phyloP scores from a whole-genome alignment of 2,329 filamentous ascomycete species.

The Ophiostoma triangulosporum region DNA sequence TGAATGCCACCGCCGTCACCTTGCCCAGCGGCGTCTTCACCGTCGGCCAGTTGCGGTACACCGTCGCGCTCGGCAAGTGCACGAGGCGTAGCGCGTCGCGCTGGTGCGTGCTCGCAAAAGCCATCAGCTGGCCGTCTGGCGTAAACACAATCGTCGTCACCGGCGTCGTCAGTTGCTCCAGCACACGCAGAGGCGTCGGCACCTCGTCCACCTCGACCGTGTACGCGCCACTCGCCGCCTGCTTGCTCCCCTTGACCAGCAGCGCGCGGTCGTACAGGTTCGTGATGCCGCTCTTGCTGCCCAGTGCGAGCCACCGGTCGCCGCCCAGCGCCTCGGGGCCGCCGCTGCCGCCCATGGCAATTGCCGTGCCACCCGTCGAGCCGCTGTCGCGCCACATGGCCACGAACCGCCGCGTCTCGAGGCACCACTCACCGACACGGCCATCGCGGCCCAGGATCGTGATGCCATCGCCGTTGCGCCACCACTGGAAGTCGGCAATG shows the following conservation, averaged over 20 bases:
- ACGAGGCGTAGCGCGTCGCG: conserved; percentile 76
- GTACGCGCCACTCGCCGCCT: conserved; percentile 16
- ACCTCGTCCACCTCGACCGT: conserved; percentile 42
- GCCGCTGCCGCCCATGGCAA: conserved; percentile 60
- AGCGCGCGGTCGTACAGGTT: conserved; percentile 81
- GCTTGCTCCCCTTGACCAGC: conserved; percentile 38
- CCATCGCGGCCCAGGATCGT: conserved; percentile 75
- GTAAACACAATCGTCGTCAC: conserved; percentile 71
- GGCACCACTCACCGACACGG: conserved; percentile 79
- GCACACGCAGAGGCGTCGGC: conserved; percentile 57
- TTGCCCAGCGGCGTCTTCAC: conserved; percentile 75
- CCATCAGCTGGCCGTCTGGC: conserved; percentile 78
- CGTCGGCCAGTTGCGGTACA: conserved; percentile 96
- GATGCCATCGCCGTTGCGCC: conserved; percentile 70
- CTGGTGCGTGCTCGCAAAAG: conserved; percentile 76
- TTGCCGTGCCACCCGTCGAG: conserved; percentile 68
- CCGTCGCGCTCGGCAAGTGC: conserved; percentile 81
- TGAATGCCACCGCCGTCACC: conserved; percentile 62
- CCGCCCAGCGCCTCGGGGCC: conserved; percentile 53
- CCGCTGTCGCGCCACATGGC: conserved; percentile 85
- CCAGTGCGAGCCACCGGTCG: conserved; percentile 80
- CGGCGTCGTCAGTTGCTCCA: conserved; percentile 81
- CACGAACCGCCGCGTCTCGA: conserved; percentile 53
- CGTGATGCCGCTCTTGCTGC: conserved; percentile 74
- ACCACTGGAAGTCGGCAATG: conserved; percentile 87